Evolutionary conservation across 2,329 filamentous ascomycete genomes (phyloP).

Genomic region (Colletotrichum eremochloae): DNA sequence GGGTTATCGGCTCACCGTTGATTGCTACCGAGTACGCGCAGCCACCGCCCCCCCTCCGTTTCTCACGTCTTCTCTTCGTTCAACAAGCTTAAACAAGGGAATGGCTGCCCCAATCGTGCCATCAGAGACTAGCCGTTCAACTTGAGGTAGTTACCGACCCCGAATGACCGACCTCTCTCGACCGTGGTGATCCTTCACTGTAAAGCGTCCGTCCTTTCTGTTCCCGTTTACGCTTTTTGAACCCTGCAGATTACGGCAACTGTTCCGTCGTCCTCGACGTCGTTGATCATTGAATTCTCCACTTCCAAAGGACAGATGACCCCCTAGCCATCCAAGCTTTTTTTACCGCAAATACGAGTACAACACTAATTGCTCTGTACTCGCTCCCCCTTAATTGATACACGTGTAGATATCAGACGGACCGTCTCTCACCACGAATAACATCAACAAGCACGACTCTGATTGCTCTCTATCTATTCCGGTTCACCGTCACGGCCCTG

Average conservation of each 20-base stretch:
- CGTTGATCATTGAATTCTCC: conserved; percentile 20
- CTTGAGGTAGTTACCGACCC: background rate
- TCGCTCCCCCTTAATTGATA: background rate
- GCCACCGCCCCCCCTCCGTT: background rate
- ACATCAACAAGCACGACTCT: background rate
- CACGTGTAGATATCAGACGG: background rate
- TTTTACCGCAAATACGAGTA: background rate
- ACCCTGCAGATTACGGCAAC: background rate
- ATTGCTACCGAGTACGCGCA: background rate
- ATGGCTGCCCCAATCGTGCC: no score
- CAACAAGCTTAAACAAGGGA: conserved; percentile 34
- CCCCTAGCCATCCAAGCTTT: conserved; percentile 8
- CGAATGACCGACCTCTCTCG: background rate
- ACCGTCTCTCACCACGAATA: background rate
- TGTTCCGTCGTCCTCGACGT: conserved; percentile 12
- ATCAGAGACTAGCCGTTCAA: background rate
- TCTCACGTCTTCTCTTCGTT: background rate
- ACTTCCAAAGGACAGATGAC: conserved; percentile 15
- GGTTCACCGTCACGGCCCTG: conserved; percentile 13
- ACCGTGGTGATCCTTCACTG: background rate
- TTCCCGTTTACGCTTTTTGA: no score
- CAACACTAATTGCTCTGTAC: background rate
- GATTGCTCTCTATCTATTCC: background rate
- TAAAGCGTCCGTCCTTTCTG: no score
- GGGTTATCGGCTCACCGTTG: conserved; percentile 5